Evolutionary conservation across 257 asterid genomes (phyloP).

Genomic region (Verbena officinalis): DNA sequence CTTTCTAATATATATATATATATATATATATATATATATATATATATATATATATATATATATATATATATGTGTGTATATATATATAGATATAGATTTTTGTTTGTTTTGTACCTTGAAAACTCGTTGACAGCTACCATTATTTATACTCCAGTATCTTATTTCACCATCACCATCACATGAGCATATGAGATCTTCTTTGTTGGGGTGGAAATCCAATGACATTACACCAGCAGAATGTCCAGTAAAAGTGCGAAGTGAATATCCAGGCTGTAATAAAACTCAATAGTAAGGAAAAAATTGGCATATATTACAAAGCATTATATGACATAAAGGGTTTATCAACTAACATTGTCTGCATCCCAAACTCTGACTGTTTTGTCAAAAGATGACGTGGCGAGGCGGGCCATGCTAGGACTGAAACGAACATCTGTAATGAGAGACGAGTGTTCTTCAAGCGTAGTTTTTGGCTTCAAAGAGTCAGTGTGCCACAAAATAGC

Average conservation of each 20-base stretch:
- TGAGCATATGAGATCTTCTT: constrained; percentile 90
- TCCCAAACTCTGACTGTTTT: constrained; percentile 98
- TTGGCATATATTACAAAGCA: not conserved
- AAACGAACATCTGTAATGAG: constrained; percentile 91
- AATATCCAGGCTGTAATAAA: constrained; percentile 69
- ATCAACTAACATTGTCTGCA: constrained; percentile 76
- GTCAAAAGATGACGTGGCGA: constrained; percentile 95
- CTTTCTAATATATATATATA: no score
- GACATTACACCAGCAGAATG: constrained; percentile 91
- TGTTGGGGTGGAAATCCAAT: constrained; percentile 92
- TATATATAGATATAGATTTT: no score
- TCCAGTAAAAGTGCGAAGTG: constrained; percentile 86
- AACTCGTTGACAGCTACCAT: constrained; percentile 72
- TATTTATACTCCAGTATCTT: constrained; percentile 83
- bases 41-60: not conserved
- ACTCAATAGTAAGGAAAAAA: constrained; percentile 10
- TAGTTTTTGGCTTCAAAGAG: constrained; percentile 70
- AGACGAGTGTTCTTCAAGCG: constrained; percentile 88
- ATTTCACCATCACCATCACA: constrained; percentile 97
- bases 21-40: no score
- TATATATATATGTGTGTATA: not conserved
- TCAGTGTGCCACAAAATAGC: constrained; percentile 89
- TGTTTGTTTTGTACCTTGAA: constrained; percentile 60
- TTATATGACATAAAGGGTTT: not conserved
- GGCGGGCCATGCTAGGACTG: constrained; percentile 97